Conservation (phyloP, 2,329 filamentous ascomycete species). For the Aspergillus costaricaensis region DNA sequence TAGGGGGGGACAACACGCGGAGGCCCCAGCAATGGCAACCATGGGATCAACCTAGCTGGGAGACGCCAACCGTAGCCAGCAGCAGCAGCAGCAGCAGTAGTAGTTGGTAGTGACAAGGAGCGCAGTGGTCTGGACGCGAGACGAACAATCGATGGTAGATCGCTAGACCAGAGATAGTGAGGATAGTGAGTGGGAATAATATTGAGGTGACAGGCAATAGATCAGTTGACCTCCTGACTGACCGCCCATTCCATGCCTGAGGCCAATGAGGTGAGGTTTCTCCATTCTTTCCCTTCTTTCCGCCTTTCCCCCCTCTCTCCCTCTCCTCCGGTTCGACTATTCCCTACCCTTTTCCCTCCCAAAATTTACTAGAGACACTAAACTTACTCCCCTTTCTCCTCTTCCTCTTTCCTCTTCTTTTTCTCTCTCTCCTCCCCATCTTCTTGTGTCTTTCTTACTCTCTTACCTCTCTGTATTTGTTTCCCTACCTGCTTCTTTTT, state of each 20-base stretch:
- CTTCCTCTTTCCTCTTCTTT: constrained; percentile 12
- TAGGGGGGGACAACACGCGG: neutral
- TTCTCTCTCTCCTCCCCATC: constrained; percentile 25
- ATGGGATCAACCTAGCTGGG: neutral
- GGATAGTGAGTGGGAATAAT: neutral
- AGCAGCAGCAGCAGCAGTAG: no score
- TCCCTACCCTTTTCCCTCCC: constrained; percentile 25
- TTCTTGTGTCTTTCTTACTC: constrained; percentile 19
- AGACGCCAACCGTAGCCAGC: neutral
- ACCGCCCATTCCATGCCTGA: neutral
- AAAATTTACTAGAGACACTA: neutral
- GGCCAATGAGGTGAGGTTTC: no score
- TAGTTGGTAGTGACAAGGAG: neutral
- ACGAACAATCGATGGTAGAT: neutral
- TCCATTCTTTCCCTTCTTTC: no score
- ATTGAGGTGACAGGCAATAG: neutral
- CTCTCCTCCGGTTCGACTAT: constrained; percentile 10
- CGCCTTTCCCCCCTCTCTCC: neutral
- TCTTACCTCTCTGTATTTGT: constrained; percentile 11
- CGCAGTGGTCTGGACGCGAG: neutral
- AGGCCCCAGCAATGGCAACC: neutral
- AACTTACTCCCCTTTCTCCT: neutral
- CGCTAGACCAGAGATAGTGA: neutral
- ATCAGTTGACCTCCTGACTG: neutral
- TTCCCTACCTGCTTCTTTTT: constrained; percentile 12